Evolutionary conservation across 306 rosid species (phyloP).

Genomic region (Inga laurina): DNA sequence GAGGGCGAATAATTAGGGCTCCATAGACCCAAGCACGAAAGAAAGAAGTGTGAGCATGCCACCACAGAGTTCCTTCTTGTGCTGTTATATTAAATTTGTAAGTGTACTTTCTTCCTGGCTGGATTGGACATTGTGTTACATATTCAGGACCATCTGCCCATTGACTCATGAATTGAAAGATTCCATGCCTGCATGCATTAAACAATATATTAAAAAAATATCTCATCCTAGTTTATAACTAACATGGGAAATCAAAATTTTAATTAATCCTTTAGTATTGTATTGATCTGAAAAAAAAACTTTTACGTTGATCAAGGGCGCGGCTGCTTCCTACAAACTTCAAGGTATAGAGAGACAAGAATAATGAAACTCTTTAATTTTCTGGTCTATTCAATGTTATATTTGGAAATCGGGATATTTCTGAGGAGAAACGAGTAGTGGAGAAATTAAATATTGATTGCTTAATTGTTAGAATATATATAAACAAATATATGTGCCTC

Average conservation of each 20-base stretch:
- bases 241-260: background rate
- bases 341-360: too few relatives aligned
- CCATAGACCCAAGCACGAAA: constrained; percentile 67
- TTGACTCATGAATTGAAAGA: constrained; percentile 44
- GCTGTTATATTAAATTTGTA: constrained; percentile 49
- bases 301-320: background rate
- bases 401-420: too few relatives aligned
- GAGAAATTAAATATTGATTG: background rate
- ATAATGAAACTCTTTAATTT: background rate
- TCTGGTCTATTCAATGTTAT: too few relatives aligned
- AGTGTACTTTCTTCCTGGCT: constrained; percentile 32
- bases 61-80: constrained; percentile 67
- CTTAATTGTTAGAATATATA: background rate
- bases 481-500: background rate
- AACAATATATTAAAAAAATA: background rate
- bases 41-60: constrained; percentile 57
- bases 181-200: constrained; percentile 57
- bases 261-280: too few relatives aligned
- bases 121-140: constrained; percentile 58
- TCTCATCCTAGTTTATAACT: background rate
- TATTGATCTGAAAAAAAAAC: background rate
- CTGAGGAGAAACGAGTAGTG: background rate
- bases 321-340: background rate
- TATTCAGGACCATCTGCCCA: constrained; percentile 66
- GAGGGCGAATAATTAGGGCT: constrained; percentile 52